These are phyloP conservation scores for Talaromyces pinophilus DNA, from an alignment of 2,329 filamentous ascomycete species.

Conservation along the genomic window DNA sequence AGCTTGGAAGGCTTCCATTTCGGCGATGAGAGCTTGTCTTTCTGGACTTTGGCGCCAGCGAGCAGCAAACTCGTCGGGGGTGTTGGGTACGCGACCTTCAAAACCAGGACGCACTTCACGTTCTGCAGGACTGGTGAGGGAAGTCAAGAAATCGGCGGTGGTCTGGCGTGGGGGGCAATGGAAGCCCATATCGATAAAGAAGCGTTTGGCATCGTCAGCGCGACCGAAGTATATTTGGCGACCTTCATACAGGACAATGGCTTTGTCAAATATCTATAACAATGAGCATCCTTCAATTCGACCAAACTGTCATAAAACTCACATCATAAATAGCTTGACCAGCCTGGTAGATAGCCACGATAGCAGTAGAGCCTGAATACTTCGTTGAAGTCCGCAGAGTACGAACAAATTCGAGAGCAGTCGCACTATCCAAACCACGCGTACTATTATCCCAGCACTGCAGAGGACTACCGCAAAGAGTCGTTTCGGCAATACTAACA, in stretches of 20 bases:
- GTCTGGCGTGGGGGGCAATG: slow-evolving; percentile 70
- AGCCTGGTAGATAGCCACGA: slow-evolving; percentile 59
- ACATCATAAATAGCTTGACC: slow-evolving; percentile 54
- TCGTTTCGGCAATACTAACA: slow-evolving; percentile 60
- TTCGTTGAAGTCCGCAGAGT: slow-evolving; percentile 54
- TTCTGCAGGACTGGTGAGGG: slow-evolving; percentile 66
- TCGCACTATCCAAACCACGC: slow-evolving; percentile 56
- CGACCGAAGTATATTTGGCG: slow-evolving; percentile 76
- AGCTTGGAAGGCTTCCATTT: slow-evolving; percentile 48
- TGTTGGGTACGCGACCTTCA: slow-evolving; percentile 65
- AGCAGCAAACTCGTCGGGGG: slow-evolving; percentile 67
- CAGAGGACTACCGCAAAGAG: slow-evolving; percentile 50
- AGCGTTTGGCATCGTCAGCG: slow-evolving; percentile 61
- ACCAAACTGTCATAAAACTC: not conserved
- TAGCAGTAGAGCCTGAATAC: slow-evolving; percentile 52
- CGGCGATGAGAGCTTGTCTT: slow-evolving; percentile 43
- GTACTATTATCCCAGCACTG: slow-evolving; percentile 54
- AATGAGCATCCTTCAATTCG: not conserved
- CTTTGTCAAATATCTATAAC: slow-evolving; percentile 67
- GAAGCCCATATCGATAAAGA: slow-evolving; percentile 71
- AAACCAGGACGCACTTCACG: slow-evolving; percentile 60
- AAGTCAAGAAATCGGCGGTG: slow-evolving; percentile 70
- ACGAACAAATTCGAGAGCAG: slow-evolving; percentile 59
- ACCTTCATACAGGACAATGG: slow-evolving; percentile 71
- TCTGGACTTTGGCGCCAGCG: slow-evolving; percentile 58